A percentile compares a stretch with the other conserved stretches of the same genome.
These are phyloP conservation scores for Pezicula carpinea DNA, from an alignment of 2,329 filamentous ascomycete species.

Conservation along the genomic window DNA sequence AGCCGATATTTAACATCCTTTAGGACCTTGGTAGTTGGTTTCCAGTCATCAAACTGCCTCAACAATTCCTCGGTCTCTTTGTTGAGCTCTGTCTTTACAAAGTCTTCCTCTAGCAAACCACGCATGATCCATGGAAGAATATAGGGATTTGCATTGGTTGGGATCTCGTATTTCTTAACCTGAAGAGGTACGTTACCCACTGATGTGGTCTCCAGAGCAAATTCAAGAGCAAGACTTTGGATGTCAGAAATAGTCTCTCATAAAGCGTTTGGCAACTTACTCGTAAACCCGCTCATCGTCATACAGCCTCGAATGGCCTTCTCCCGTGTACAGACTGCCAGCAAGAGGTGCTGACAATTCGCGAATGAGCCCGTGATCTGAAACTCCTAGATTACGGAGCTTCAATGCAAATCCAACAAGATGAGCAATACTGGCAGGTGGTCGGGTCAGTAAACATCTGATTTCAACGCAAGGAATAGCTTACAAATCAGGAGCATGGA, in stretches of 20 bases:
- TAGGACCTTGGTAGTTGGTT: slow-evolving; percentile 79
- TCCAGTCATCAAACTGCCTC: slow-evolving; percentile 91
- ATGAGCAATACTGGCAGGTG: slow-evolving; percentile 61
- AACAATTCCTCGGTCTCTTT: slow-evolving; percentile 75
- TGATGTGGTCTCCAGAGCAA: slow-evolving; percentile 67
- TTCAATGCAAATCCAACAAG: slow-evolving; percentile 92
- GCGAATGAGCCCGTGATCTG: slow-evolving; percentile 87
- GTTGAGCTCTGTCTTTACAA: slow-evolving; percentile 76
- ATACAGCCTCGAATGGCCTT: slow-evolving; percentile 90
- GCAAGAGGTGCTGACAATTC: slow-evolving; percentile 86
- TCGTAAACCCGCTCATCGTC: slow-evolving; percentile 84
- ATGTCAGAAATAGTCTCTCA: slow-evolving; percentile 7
- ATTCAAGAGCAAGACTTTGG: slow-evolving; percentile 60
- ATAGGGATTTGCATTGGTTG: slow-evolving; percentile 69
- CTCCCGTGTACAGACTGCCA: slow-evolving; percentile 84
- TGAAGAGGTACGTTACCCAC: slow-evolving; percentile 43
- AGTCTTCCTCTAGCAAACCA: slow-evolving; percentile 84
- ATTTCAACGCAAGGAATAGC: slow-evolving; percentile 17
- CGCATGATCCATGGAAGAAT: slow-evolving; percentile 94
- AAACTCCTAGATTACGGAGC: slow-evolving; percentile 85
- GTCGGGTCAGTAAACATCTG: background rate
- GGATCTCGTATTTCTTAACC: slow-evolving; percentile 45
- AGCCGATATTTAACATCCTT: slow-evolving; percentile 95
- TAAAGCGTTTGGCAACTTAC: slow-evolving; percentile 33
- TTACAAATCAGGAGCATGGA: slow-evolving; percentile 87